Evolutionary conservation across 768 basidiomycete species (phyloP).

Genomic region (Psilocybe sp.): DNA sequence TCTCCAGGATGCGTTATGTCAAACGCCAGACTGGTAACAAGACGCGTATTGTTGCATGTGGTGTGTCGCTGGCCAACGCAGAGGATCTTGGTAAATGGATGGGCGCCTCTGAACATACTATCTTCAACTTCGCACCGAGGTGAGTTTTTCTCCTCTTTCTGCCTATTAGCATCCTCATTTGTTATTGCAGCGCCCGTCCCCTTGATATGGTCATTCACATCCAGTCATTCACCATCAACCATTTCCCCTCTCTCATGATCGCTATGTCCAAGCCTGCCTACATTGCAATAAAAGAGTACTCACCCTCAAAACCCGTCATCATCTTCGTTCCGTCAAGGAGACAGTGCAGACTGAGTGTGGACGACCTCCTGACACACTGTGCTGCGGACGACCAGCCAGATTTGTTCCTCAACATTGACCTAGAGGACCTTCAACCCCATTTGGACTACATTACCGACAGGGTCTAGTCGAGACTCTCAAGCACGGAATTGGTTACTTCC

Average conservation of each 20-base stretch:
- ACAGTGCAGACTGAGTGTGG: constrained; percentile 91
- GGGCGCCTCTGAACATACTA: constrained; percentile 87
- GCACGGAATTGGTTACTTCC: constrained; percentile 93
- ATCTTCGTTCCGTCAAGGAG: constrained; percentile 91
- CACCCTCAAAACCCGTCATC: constrained; percentile 83
- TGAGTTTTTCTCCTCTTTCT: constrained; percentile 20
- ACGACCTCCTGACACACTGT: constrained; percentile 87
- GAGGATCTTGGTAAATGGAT: constrained; percentile 98
- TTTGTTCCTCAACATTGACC: constrained; percentile 87
- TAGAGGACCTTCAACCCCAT: constrained; percentile 81
- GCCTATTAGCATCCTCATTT: not conserved
- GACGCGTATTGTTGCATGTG: constrained; percentile 92
- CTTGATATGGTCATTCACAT: constrained; percentile 96
- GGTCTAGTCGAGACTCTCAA: constrained; percentile 76
- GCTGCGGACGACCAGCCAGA: constrained; percentile 81
- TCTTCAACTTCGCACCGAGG: constrained; percentile 98
- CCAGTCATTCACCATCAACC: constrained; percentile 94
- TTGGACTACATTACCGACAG: constrained; percentile 79
- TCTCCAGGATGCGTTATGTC: constrained; percentile 96
- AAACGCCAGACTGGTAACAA: constrained; percentile 90
- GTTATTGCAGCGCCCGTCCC: constrained; percentile 73
- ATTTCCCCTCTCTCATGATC: constrained; percentile 98
- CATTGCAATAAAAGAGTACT: constrained; percentile 85
- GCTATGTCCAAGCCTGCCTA: constrained; percentile 99
- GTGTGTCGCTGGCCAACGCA: constrained; percentile 94